Evolutionary conservation across 192 early-diverging fungal species (phyloP), one percentile per base, ranked within the genome.

Genomic region (Piromyces sp.): DNA sequence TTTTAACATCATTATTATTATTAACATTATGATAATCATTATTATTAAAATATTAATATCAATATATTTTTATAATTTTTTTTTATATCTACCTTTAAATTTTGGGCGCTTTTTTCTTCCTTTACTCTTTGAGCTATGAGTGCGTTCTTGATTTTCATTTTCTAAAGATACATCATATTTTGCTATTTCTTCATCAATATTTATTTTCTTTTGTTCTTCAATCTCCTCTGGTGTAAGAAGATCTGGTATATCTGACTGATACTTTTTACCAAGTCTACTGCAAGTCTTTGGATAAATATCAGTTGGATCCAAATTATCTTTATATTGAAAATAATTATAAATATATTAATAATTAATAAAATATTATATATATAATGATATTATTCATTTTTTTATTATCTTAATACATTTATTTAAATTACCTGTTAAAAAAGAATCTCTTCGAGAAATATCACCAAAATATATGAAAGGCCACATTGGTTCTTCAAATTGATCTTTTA

Each of bases 381-480:
- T n/a, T n/a, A n/a, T n/a, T n/a, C n/a, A n/a, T n/a, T n/a, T n/a
- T n/a, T n/a, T 22, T 51, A n/a, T 9, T n/a, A 68, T 68, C 9
- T n/a, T 22, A 28, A n/a, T n/a, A 9, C 9, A 68, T 68, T 26
- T n/a, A 68, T 68, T n/a, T 68, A 4, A 51, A 13, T 5, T 22
- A 68, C 51, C 51, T 9, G 22, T 68, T 68, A 68, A 68, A 68
- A 68, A 68, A 3, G 51, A 22, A n/a, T 68, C 5, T 68, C 51
- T 68, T 22, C 51, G 51, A 11, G 51, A 68, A 84, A 95, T 92
- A 29, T 94, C 89, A 22, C 95, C 95, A 88, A 96, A 94, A 83
- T 97, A 97, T 19, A 94, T 88, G 83, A 93, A 97, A 15, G 96
- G 96, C 95, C 95, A 97, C 87, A 92, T 87, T 22, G 91, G 87